Base-by-base conservation (phyloP, 495 filamentous ascomycete genomes). In the Daldinia vernicosa region DNA sequence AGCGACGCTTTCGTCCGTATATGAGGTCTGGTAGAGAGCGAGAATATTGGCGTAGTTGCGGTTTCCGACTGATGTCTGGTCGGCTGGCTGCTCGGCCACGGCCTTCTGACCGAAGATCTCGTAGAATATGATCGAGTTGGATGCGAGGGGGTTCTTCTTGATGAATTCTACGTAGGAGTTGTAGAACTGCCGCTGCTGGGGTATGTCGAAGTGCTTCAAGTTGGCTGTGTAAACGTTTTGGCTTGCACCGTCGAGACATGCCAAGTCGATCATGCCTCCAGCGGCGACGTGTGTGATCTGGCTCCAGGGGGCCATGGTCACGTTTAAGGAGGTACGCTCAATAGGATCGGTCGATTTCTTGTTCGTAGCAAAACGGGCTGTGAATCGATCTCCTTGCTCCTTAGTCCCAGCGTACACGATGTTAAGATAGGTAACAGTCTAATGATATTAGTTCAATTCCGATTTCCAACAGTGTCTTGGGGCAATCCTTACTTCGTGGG, bases 91-190 rank as follows among this genome's bases (percentile, higher is more conserved):
- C 4, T 65, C 69, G 17, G 67, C 24, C 26, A 82, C 73, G 30
- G 75, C 79, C 15, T 77, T 52, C 33, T 66, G 51, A 0, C 77
- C 51, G 63, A 80, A 84, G 1, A 71, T 76, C 63, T 84, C 82
- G 47, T 81, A 72, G 28, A 81, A 59, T 7, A 81, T 47, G 11
- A 64, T 30, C 4, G 75, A 76, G 11, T 60, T 45, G 11, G 63
- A 67, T 28, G 60, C 52, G 8, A 45, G 11, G 3, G 66, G 66
- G 66, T 69, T 63, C 11, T 61, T 45, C 37, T 27, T 39, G 66
- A 63, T 39, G 59, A 63, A 69, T 9, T 57, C 32, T 1, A n/a
- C 50, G 15, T 53, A 53, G 0, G 50, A 26, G 30, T 63, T 61
- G 27, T 62, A 51, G 33, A 57, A 24, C 32, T n/a, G 17, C 15